Base-by-base conservation (phyloP, 2,329 filamentous ascomycete species). In the Calonectria pseudoturangicola region DNA sequence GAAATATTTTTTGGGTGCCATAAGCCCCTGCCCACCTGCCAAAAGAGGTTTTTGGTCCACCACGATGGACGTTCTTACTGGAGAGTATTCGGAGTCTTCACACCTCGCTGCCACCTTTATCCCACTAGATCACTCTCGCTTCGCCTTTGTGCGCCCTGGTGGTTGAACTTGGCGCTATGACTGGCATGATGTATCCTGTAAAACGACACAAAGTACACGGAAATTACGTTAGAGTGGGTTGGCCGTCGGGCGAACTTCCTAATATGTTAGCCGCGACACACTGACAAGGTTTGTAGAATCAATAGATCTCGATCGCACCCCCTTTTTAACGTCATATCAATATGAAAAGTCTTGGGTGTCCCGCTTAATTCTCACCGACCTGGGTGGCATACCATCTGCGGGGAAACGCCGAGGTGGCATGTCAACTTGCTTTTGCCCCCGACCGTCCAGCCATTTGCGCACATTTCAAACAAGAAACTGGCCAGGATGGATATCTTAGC, bases 41-140 rank as follows among this genome's bases (percentile, higher is more conserved):
- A 5, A 8, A 60, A 41, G 15, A 3, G 33, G 54, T 28, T 18
- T n/a, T 27, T 13, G 21, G 36, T 41, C 48, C 27, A 63, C 39
- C 12, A 30, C 27, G n/a, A 36, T 21, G 21, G 8, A 41, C 33
- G 36, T 60, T 60, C 39, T n/a, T 60, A 41, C 54, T 21, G 13
- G 64, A 10, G 21, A 66, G 45, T 43, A 48, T 28, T n/a, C 48
- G 33, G 18, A 27, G 48, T 56, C 27, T 43, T 67, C 16, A 18
- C 65, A 6, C 21, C 39, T 67, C n/a, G 65, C 50, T 50, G 36
- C 50, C 45, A 10, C 33, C 43, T 58, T 67, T 77, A 78, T 78
- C 54, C 33, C 54, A 41, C 54, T 30, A 41, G 30, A 28, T 36
- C 54, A 41, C 54, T 60, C 54, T 60, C 54, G 54, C 54, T 60